Percentiles rank a stretch among this genome's conserved stretches.
Evolutionary conservation across 441 rosid species (phyloP).

Genomic region (Pelargonium exstipulatum): DNA sequence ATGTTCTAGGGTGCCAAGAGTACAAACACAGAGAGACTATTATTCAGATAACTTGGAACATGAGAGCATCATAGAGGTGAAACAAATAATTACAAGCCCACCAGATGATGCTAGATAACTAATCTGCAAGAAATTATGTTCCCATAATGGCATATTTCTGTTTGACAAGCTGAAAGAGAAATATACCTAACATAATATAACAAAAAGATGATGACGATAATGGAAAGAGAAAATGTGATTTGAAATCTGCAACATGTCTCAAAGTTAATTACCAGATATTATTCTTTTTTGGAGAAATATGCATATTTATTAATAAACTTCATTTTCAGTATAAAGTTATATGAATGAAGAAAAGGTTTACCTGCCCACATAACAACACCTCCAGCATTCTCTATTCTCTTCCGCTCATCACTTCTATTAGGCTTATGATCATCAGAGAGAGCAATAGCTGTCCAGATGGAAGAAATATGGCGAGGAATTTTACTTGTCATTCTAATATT

Average conservation of each 20-base stretch:
- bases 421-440: constrained; percentile 98
- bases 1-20: not conserved
- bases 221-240: not conserved
- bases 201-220: not conserved
- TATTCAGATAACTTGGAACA: not conserved
- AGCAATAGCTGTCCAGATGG: constrained; percentile 60
- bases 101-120: not conserved
- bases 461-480: constrained; percentile 13
- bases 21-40: not conserved
- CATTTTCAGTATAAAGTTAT: not conserved
- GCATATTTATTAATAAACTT: not conserved
- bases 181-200: not conserved
- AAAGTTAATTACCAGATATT: not conserved
- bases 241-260: not conserved
- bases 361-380: constrained; percentile 99
- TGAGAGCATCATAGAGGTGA: not conserved
- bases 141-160: too few species aligned
- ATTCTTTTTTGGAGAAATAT: not conserved
- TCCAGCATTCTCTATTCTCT: constrained; percentile 94
- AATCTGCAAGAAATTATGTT: not conserved
- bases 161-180: not conserved
- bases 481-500: not conserved
- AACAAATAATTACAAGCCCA: not conserved
- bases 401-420: constrained; percentile 92
- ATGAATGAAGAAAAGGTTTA: constrained; percentile 24